Base-by-base conservation (phyloP, 2,329 filamentous ascomycete genomes). In the Aspergillus glaucus region DNA sequence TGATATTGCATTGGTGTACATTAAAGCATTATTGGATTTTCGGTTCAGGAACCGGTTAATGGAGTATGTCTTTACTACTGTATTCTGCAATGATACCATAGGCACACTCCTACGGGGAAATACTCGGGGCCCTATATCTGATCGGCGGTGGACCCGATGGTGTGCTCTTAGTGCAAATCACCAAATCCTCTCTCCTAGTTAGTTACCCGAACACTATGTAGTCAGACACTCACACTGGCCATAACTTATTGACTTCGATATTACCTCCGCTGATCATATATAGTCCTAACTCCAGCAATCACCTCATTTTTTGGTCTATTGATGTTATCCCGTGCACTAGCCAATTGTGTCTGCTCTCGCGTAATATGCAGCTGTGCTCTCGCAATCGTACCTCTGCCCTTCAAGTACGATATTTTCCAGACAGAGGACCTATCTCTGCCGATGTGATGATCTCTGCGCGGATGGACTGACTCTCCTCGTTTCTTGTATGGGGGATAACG, bases 1-100 rank as follows among this genome's bases (percentile, higher is more conserved):
- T 32, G 14, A 41, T 43, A 43, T 24, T 43, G 37, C 37, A 49
- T 46, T 49, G 43, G 43, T 49, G 43, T 49, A 49, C 10, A 37
- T 34, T 46, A 49, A 32, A 17, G 40, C 39, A 43, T 42, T 43
- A 22, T 37, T 47, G 14, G 34, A 30, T 30, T 30, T 10, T 30
- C 26, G 26, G 26, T 30, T 30, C 10, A 30, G 26, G 26, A 30
- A 30, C 10, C 26, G 26, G 26, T 30, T 30, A 30, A 30, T 30
- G 26, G 9, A 30, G 26, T 36, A n/a, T 36, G 14, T 36, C 14
- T 36, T n/a, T 36, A n/a, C 15, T 36, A 17, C 14, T 36, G 14
- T 36, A 12, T 36, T 37, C 34, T 37, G n/a, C 34, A 17, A 15
- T 30, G 26, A 30, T 30, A 30, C 12, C 26, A 30, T 9, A 30